Conservation (phyloP, 2,329 filamentous ascomycete genomes). For the Monosporascus sp. region DNA sequence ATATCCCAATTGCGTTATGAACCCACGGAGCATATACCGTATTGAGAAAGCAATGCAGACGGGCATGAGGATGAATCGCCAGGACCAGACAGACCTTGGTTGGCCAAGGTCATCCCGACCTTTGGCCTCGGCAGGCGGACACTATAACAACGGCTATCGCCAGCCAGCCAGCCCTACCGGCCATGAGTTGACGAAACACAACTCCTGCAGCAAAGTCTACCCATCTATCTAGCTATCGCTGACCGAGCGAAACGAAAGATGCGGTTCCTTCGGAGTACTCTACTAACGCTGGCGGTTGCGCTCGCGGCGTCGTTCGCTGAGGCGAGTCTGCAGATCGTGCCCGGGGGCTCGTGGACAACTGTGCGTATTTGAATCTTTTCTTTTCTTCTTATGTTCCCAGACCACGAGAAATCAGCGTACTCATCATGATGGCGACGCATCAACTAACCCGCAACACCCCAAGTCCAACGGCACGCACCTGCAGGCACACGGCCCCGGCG, state of each 20-base stretch:
- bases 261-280: background rate
- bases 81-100: too few relatives aligned
- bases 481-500: slow-evolving; percentile 61
- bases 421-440: background rate
- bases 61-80: too few relatives aligned
- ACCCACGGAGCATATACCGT: too few relatives aligned
- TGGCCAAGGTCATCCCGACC: too few relatives aligned
- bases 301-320: slow-evolving; percentile 7
- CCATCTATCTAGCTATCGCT: background rate
- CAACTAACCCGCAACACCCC: slow-evolving; percentile 7
- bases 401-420: background rate
- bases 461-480: slow-evolving; percentile 49
- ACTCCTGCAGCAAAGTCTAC: too few relatives aligned
- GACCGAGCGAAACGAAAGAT: background rate
- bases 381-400: background rate
- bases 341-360: slow-evolving; percentile 42
- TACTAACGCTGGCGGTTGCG: background rate
- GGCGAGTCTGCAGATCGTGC: slow-evolving; percentile 32
- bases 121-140: too few relatives aligned
- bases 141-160: too few relatives aligned
- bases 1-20: too few relatives aligned
- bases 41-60: too few relatives aligned
- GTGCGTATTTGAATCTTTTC: slow-evolving; percentile 18
- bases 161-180: too few relatives aligned
- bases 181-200: too few relatives aligned